Evolutionary conservation across 768 basidiomycete species (phyloP), one percentile per base, ranked within the genome.

Genomic region (Tephrocybe rancida): DNA sequence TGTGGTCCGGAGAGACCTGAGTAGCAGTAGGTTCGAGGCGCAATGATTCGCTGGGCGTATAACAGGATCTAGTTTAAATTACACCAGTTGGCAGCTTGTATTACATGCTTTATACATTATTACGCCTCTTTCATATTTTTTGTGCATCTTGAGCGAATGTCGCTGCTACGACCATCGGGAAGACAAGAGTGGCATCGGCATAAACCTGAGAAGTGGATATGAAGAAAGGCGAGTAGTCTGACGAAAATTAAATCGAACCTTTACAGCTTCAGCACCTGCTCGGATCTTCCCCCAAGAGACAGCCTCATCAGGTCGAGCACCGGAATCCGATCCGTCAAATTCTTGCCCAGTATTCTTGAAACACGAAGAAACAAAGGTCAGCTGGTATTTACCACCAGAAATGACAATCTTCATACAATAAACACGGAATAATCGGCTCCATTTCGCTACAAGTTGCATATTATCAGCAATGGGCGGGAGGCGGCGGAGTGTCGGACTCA

Each of bases 201-300:
- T 85, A 96, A 5, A 96, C 90, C 82, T 83, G 29, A 21, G 50
- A 27, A 32, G 24, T 34, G 38, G 5, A 59, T 45, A 14, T 64
- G 47, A 62, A 55, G 7, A 13, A 21, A 30, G 26, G 34, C 11
- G 19, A 21, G 19, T 2, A 27, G 27, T n/a, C 44, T n/a, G 42
- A 35, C 43, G 22, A 24, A 35, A 53, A 42, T 21, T n/a, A 30
- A 25, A 13, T 9, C 38, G 16, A 59, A 90, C 93, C 79, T 96
- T 93, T 5, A 94, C 85, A 7, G 90, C 78, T 67, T 92, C 87
- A 4, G 92, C 79, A 8, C 86, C 87, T 11, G 89, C 87, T 30
- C 93, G 83, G 57, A 98, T 98, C 76, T 99, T 99, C 1, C 97
- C 97, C 97, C 97, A 99, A 3, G 92, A 95, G 22, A 99, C 85